phyloP scores from a whole-genome alignment of 306 rosid genomes.

The Rosa lucieae region DNA sequence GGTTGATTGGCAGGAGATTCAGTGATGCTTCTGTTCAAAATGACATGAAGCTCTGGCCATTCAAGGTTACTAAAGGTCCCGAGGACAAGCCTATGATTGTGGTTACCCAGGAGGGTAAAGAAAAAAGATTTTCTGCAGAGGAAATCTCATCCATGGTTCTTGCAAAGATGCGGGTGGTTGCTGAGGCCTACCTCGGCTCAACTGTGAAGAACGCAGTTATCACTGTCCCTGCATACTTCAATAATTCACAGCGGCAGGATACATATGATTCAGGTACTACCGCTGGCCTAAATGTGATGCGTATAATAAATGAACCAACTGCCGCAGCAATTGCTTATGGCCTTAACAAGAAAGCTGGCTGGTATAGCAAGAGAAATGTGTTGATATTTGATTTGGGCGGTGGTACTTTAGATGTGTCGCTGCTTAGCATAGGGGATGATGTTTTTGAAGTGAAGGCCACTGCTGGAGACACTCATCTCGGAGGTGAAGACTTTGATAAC shows the following conservation, averaged over 20 bases:
- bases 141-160: background rate
- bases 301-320: too few relatives aligned
- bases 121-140: background rate
- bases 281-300: too few relatives aligned
- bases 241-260: too few relatives aligned
- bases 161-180: background rate
- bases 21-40: background rate
- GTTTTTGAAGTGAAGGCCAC: background rate
- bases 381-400: background rate
- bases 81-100: too few relatives aligned
- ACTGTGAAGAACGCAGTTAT: background rate
- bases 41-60: background rate
- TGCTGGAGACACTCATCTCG: too few relatives aligned
- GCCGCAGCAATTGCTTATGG: too few relatives aligned
- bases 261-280: too few relatives aligned
- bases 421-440: background rate
- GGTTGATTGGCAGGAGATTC: background rate
- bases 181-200: background rate
- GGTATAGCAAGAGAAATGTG: background rate
- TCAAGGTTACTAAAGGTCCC: background rate
- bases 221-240: too few relatives aligned
- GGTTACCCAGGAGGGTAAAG: background rate
- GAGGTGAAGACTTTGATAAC: too few relatives aligned
- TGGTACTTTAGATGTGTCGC: slow-evolving; percentile 5
- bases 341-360: too few relatives aligned